Evolutionary conservation across 83 land plant genomes (phyloP).

Genomic region (Picea abies): DNA sequence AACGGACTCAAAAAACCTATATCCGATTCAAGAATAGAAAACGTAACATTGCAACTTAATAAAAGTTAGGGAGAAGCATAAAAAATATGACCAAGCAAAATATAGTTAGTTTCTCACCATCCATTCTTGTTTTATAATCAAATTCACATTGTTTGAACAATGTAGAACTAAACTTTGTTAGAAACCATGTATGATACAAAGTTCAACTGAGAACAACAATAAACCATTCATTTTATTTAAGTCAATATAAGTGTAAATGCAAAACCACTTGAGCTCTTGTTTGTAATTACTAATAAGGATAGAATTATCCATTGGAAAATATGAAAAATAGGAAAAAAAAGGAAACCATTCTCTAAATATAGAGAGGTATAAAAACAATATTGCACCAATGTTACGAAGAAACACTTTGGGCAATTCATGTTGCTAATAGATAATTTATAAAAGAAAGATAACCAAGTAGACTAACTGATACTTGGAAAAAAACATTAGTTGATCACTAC

Average conservation of each 20-base stretch:
- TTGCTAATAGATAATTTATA: neutral
- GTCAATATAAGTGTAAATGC: neutral
- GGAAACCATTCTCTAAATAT: too few relatives aligned
- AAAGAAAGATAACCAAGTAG: neutral
- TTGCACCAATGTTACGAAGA: neutral
- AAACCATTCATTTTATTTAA: constrained; percentile 4
- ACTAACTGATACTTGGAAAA: neutral
- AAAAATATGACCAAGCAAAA: neutral
- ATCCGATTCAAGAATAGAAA: neutral
- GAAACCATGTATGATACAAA: too few relatives aligned
- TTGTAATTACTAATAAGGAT: neutral
- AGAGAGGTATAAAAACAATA: neutral
- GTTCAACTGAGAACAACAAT: neutral
- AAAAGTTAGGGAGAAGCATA: neutral
- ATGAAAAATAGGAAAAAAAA: too few relatives aligned
- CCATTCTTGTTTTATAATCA: neutral
- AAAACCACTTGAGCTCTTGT: neutral
- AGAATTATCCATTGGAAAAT: neutral
- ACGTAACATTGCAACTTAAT: too few relatives aligned
- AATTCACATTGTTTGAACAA: neutral
- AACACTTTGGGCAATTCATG: neutral
- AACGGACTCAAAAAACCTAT: too few relatives aligned
- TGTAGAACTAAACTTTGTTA: neutral
- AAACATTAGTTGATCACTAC: too few relatives aligned
- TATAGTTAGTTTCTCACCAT: neutral